Percentiles rank a stretch among this genome's conserved stretches.
These are phyloP conservation scores for Hypsizygus marmoreus DNA, from an alignment of 768 basidiomycete species.

Conservation along the genomic window DNA sequence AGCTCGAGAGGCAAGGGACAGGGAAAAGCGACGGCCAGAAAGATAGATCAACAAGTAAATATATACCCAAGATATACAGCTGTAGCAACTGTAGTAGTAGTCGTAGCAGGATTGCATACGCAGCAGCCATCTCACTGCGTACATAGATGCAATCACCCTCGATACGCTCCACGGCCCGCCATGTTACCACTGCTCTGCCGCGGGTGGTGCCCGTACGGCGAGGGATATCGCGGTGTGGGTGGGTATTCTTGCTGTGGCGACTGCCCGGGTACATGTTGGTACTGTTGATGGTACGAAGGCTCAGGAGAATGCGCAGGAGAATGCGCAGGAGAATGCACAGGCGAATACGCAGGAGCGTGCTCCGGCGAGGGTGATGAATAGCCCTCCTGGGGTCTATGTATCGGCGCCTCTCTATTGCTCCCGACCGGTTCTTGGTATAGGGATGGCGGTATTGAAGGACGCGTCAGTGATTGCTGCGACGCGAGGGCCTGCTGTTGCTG, in stretches of 20 bases:
- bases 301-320: slow-evolving; percentile 23
- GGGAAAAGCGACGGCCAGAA: no score
- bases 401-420: slow-evolving; percentile 58
- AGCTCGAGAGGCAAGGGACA: no score
- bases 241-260: slow-evolving; percentile 24
- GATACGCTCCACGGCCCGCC: slow-evolving; percentile 43
- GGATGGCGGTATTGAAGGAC: slow-evolving; percentile 44
- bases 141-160: slow-evolving; percentile 24
- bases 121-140: no score
- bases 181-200: slow-evolving; percentile 31
- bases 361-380: slow-evolving; percentile 32
- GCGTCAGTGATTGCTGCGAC: slow-evolving; percentile 42
- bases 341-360: slow-evolving; percentile 33
- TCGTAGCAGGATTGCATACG: not conserved
- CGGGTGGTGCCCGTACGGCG: slow-evolving; percentile 26
- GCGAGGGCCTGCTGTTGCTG: slow-evolving; percentile 36
- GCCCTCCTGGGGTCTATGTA: slow-evolving; percentile 58
- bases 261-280: slow-evolving; percentile 9
- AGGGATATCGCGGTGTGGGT: slow-evolving; percentile 29
- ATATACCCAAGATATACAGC: no score
- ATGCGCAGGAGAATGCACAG: no score
- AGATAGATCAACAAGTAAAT: not conserved
- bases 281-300: slow-evolving; percentile 18
- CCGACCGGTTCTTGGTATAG: slow-evolving; percentile 36
- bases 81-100: no score